phyloP scores from a whole-genome alignment of 495 filamentous ascomycete species.

The Penicillium coffeae region DNA sequence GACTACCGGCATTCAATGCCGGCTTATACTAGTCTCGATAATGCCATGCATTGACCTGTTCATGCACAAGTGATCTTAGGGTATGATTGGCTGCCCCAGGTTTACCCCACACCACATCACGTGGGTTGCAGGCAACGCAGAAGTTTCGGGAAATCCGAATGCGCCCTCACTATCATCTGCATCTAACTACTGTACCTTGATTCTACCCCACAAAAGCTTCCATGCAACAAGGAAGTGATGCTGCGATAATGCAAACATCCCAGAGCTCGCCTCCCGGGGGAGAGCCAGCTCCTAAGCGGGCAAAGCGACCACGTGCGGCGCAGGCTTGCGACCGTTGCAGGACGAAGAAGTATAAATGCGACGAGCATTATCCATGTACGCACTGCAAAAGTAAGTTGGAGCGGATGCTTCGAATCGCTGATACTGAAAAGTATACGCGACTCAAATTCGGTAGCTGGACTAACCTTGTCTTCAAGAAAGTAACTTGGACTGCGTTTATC shows the following conservation, averaged over 20 bases:
- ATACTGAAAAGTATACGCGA: too few species aligned
- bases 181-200: constrained; percentile 1
- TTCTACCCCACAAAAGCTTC: constrained; percentile 8
- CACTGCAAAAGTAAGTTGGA: constrained; percentile 36
- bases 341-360: constrained; percentile 44
- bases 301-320: constrained; percentile 37
- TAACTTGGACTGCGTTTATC: constrained; percentile 31
- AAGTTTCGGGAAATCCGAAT: neutral
- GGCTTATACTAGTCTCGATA: too few species aligned
- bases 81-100: neutral
- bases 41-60: too few species aligned
- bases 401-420: too few species aligned
- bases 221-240: constrained; percentile 4
- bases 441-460: too few species aligned
- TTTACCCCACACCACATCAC: neutral
- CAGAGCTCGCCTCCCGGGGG: constrained; percentile 14
- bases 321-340: constrained; percentile 42
- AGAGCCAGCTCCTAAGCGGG: constrained; percentile 24
- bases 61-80: too few species aligned
- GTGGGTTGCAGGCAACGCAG: neutral
- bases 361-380: constrained; percentile 38
- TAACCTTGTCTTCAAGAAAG: constrained; percentile 29
- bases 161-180: neutral
- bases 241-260: constrained; percentile 16
- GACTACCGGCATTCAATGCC: too few species aligned